Conservation (phyloP, 208 protist genomes). For the Acanthamoeba lenticulata region DNA sequence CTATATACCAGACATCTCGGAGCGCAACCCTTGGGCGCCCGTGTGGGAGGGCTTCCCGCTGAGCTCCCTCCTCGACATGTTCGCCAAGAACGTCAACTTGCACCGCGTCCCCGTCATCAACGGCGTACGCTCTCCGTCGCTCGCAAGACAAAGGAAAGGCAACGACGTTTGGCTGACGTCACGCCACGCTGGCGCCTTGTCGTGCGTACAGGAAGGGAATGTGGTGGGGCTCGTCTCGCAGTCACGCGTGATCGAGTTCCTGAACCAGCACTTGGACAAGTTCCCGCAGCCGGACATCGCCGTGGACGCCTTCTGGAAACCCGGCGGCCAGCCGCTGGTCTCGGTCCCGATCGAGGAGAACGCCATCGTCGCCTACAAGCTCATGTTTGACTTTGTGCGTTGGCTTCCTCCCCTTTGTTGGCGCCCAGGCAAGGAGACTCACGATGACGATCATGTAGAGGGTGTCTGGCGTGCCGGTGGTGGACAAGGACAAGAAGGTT, state of each 20-base stretch:
- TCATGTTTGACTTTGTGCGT: not conserved
- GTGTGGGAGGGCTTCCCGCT: conserved; percentile 51
- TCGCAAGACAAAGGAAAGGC: not conserved
- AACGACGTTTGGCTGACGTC: too few relatives aligned
- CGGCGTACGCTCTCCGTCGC: not conserved
- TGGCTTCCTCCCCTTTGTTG: not conserved
- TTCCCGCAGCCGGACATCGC: not conserved
- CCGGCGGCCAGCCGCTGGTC: not conserved
- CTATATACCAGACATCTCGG: not conserved
- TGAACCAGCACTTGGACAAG: not conserved
- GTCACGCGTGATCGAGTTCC: conserved; percentile 5
- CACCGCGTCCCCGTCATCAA: conserved; percentile 36
- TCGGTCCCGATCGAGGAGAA: not conserved
- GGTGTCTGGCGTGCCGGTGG: not conserved
- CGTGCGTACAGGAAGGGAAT: not conserved
- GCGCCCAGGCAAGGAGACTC: not conserved
- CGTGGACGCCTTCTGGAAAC: conserved; percentile 27
- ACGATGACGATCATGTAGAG: not conserved
- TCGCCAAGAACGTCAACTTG: conserved; percentile 38
- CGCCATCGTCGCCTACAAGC: not conserved
- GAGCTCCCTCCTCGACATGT: conserved; percentile 42
- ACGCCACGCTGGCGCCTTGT: not conserved
- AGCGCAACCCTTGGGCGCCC: conserved; percentile 23
- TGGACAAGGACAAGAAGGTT: not conserved
- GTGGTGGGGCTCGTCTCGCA: conserved; percentile 42